Base-by-base conservation (phyloP, 257 asterid genomes). In the Scutellaria minor region DNA sequence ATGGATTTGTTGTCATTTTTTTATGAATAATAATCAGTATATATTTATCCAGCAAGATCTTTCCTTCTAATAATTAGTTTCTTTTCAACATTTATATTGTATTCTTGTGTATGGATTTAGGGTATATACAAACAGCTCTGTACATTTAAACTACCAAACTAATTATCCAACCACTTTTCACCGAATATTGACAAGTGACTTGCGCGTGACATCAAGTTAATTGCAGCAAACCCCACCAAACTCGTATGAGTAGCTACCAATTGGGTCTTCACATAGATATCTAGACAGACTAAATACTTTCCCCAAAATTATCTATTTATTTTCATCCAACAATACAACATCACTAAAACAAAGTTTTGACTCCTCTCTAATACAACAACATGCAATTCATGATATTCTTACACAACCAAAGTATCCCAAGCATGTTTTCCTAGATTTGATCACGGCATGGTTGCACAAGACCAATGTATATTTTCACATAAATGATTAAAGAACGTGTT, bases 341-440 rank as follows among this genome's bases (percentile, higher is more conserved):
- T 47, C 41, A 66, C 31, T 47, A 40, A 50, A 40, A 45, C 11
- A 64, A 35, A 59, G 3, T 31, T 53, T 46, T 9, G 18, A 57
- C 48, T 13, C 41, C 52, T 58, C 24, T 71, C 52, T 22, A 59
- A 51, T 27, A 71, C 14, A 50, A 51, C 41, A 6, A 66, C 46
- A 52, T 27, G 2, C 47, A 62, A 60, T 31, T 52, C 22, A 20
- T 66, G 31, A 59, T 18, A 18, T 18, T 51, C n/a, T 77, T 35
- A 66, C 52, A 40, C 57, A 66, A 70, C 68, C 69, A 60, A 68
- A 12, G 40, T 22, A 40, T 54, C 12, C 12, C n/a, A 42, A 39
- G 63, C 71, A 69, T 68, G 71, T 51, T 62, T 62, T 13, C 20
- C 31, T 18, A 37, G 61, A 15, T 47, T 35, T 50, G 35, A 61